Evolutionary conservation across 2,329 filamentous ascomycete genomes (phyloP).

Genomic region (Talaromyces sp.): DNA sequence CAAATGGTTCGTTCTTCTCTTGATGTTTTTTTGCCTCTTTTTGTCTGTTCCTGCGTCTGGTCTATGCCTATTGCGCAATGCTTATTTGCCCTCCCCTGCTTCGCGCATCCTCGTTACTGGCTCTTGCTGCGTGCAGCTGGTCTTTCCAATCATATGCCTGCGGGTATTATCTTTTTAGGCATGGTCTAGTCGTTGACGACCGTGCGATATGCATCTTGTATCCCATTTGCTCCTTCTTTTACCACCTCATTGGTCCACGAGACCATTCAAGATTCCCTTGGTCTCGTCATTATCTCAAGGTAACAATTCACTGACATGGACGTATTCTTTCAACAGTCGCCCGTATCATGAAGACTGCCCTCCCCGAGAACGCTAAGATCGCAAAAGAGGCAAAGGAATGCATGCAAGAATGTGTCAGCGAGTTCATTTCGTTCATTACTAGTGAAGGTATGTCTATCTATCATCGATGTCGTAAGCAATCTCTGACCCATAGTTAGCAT

Average conservation of each 20-base stretch:
- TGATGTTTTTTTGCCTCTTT: neutral
- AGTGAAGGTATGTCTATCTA: constrained; percentile 75
- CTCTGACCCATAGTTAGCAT: constrained; percentile 57
- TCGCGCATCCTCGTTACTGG: neutral
- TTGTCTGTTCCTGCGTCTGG: constrained; percentile 34
- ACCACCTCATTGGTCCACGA: constrained; percentile 11
- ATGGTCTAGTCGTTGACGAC: neutral
- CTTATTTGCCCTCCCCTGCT: constrained; percentile 44
- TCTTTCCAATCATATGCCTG: constrained; percentile 16
- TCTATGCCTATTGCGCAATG: constrained; percentile 43
- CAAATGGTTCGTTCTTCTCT: constrained; percentile 81
- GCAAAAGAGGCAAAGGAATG: constrained; percentile 99
- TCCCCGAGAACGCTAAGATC: constrained; percentile 98
- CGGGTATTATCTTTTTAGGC: neutral
- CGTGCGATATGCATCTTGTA: neutral
- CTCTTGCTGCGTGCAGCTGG: constrained; percentile 22
- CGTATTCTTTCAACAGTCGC: constrained; percentile 69
- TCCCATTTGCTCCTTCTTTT: constrained; percentile 7
- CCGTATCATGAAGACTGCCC: constrained; percentile 96
- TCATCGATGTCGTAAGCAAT: neutral
- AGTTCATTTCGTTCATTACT: constrained; percentile 99
- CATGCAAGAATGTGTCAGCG: constrained; percentile 99
- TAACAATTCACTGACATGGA: neutral
- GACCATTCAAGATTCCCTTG: neutral
- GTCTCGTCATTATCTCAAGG: neutral